These are phyloP conservation scores for Diutina ranongensis DNA, from an alignment of 1,139 yeast species.

Conservation along the genomic window DNA sequence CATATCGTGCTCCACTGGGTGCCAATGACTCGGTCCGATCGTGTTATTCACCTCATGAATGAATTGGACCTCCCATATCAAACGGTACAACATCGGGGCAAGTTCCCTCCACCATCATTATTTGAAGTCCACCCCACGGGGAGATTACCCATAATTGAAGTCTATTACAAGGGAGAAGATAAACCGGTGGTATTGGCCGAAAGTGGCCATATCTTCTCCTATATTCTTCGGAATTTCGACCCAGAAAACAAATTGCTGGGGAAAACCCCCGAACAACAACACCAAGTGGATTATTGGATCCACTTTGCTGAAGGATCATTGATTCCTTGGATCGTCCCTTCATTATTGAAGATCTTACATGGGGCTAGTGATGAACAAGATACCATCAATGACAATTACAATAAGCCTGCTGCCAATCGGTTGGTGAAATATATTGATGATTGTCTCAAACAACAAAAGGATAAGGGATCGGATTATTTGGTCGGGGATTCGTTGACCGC, in stretches of 20 bases:
- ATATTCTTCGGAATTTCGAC: slow-evolving; percentile 10
- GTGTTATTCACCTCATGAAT: background rate
- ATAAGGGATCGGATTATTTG: slow-evolving; percentile 30
- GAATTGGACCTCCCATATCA: background rate
- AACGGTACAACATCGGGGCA: background rate
- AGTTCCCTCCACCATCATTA: slow-evolving; percentile 12
- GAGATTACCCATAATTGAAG: slow-evolving; percentile 41
- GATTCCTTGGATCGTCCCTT: slow-evolving; percentile 10
- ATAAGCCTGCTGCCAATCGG: slow-evolving; percentile 9
- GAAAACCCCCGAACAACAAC: slow-evolving; percentile 8
- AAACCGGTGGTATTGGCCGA: slow-evolving; percentile 9
- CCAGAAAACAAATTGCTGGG: slow-evolving; percentile 8
- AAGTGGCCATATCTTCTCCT: slow-evolving; percentile 10
- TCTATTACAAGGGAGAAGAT: slow-evolving; percentile 29
- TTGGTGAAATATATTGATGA: slow-evolving; percentile 25
- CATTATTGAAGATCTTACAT: slow-evolving; percentile 9
- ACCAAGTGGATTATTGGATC: slow-evolving; percentile 10
- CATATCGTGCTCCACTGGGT: background rate
- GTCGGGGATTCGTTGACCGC: slow-evolving; percentile 45
- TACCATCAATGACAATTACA: slow-evolving; percentile 10
- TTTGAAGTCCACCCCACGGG: slow-evolving; percentile 46
- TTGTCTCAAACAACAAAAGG: slow-evolving; percentile 21
- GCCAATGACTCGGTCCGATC: background rate
- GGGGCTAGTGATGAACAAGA: slow-evolving; percentile 9
- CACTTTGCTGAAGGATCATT: slow-evolving; percentile 12